Percentiles rank a stretch among this genome's conserved stretches.
Evolutionary conservation across 2,329 filamentous ascomycete genomes (phyloP).

Genomic region (Neopestalotiopsis rosae): DNA sequence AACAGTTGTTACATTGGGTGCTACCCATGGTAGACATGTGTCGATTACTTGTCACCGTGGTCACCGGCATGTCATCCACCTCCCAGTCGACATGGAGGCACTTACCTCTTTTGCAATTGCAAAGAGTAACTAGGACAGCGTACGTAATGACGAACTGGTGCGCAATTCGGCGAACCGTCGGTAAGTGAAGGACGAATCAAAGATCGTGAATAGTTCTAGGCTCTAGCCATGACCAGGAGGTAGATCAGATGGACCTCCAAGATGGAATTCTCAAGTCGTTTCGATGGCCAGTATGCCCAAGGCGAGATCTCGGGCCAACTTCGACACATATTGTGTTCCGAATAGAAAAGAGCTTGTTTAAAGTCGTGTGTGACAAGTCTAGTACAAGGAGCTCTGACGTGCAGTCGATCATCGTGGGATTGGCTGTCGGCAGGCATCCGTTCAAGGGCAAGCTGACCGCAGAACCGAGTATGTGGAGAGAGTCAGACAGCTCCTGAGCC

Average conservation of each 20-base stretch:
- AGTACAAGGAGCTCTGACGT: background rate
- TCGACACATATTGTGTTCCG: slow-evolving; percentile 42
- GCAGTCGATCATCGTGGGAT: slow-evolving; percentile 6
- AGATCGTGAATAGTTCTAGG: background rate
- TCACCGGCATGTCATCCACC: background rate
- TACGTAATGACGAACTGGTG: background rate
- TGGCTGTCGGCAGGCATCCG: background rate
- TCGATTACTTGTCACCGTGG: background rate
- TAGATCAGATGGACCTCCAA: slow-evolving; percentile 14
- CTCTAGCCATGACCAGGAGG: slow-evolving; percentile 1
- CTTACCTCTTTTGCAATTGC: too few relatives aligned
- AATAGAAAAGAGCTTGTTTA: slow-evolving; percentile 14
- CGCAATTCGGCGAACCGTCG: background rate
- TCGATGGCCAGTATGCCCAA: slow-evolving; percentile 16
- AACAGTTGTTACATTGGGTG: background rate
- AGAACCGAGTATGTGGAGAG: background rate
- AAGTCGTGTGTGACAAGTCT: background rate
- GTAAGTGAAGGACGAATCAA: background rate
- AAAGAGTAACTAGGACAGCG: background rate
- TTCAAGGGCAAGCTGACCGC: background rate
- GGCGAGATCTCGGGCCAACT: slow-evolving; percentile 29
- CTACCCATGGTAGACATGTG: background rate
- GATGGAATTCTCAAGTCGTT: slow-evolving; percentile 8
- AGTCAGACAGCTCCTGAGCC: background rate
- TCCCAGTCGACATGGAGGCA: background rate